Conservation (phyloP, 2,329 filamentous ascomycete species). For the Tolypocladium endophyticum region DNA sequence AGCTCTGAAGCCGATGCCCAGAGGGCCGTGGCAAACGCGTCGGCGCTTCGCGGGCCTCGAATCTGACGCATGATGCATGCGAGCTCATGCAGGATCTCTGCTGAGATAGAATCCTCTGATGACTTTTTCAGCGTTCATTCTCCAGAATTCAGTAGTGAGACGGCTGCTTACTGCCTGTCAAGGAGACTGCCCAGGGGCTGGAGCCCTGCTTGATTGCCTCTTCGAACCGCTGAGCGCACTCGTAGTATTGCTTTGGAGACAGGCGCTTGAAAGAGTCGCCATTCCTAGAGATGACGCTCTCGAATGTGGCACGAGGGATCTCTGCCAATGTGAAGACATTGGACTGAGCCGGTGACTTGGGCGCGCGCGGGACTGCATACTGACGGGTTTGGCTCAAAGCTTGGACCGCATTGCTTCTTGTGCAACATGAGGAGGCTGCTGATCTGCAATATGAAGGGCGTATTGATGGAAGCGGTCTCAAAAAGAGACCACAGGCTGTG, state of each 20-base stretch:
- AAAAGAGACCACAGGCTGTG: not conserved
- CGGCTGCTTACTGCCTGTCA: slow-evolving; percentile 12
- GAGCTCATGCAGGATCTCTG: slow-evolving; percentile 13
- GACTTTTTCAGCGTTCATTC: not conserved
- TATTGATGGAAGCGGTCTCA: not conserved
- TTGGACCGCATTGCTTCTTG: not conserved
- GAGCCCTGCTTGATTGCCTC: slow-evolving; percentile 10
- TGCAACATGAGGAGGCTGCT: not conserved
- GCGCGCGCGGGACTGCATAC: slow-evolving; percentile 3
- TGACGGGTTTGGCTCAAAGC: not conserved
- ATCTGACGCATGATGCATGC: slow-evolving; percentile 16
- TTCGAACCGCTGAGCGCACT: slow-evolving; percentile 10
- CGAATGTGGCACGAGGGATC: slow-evolving; percentile 13
- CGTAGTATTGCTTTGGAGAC: slow-evolving; percentile 14
- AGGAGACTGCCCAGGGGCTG: slow-evolving; percentile 9
- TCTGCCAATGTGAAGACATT: slow-evolving; percentile 11
- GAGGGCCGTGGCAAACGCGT: slow-evolving; percentile 12
- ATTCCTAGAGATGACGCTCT: slow-evolving; percentile 7
- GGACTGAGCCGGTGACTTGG: slow-evolving; percentile 1
- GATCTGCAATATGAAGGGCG: not conserved
- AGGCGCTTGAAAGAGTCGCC: slow-evolving; percentile 7
- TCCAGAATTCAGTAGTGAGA: not conserved
- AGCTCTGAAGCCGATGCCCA: slow-evolving; percentile 21
- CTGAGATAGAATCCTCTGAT: slow-evolving; percentile 10
- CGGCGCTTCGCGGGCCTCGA: slow-evolving; percentile 1